These are phyloP conservation scores for Ophiostoma montium DNA, from an alignment of 2,329 filamentous ascomycete genomes.

Conservation along the genomic window DNA sequence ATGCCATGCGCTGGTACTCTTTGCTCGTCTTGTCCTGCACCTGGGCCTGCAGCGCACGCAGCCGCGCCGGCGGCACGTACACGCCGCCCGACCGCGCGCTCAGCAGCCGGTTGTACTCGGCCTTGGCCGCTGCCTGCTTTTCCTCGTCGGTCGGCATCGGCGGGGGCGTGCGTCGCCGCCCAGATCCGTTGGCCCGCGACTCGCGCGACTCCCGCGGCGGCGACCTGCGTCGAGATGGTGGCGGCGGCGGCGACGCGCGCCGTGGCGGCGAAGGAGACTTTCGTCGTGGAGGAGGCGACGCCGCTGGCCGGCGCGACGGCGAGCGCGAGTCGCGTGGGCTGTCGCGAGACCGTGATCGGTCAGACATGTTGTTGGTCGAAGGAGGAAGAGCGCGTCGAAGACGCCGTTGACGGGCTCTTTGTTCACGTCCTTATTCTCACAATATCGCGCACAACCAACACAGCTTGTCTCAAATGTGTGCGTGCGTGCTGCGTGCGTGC, in stretches of 20 bases:
- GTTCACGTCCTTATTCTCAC: too few species aligned
- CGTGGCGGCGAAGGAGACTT: neutral
- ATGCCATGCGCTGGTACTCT: constrained; percentile 97
- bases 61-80: constrained; percentile 84
- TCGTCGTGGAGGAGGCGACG: neutral
- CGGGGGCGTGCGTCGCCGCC: constrained; percentile 16
- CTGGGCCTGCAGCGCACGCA: constrained; percentile 85
- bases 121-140: constrained; percentile 77
- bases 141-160: constrained; percentile 54
- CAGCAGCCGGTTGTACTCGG: constrained; percentile 84
- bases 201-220: neutral
- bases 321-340: neutral
- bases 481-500: too few species aligned
- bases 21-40: constrained; percentile 94
- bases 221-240: constrained; percentile 1
- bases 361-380: neutral
- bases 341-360: neutral
- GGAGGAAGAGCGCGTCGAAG: neutral
- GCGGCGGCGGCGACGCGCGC: neutral
- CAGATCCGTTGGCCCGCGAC: neutral
- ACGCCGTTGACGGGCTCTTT: too few species aligned
- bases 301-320: neutral
- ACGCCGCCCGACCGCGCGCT: constrained; percentile 90
- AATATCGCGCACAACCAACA: too few species aligned
- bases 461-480: too few species aligned